Evolutionary conservation across 441 rosid species (phyloP), one percentile per base, ranked within the genome.

Genomic region (Populus hybrid): DNA sequence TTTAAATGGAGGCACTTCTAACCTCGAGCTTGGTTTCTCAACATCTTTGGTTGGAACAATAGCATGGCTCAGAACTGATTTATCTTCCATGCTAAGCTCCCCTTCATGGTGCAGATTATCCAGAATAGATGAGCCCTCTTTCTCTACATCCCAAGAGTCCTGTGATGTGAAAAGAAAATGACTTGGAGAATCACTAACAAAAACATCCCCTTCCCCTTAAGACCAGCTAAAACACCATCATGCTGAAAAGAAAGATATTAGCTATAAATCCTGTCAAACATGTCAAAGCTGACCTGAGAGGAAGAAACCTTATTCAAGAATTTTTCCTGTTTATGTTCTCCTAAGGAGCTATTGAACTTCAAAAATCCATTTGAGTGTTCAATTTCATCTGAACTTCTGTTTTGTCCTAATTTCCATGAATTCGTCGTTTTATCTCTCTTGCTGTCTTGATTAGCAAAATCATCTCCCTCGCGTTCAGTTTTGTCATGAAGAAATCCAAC

Each of bases 341-440:
- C 59, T 14, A 16, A 26, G 69, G 68, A 64, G 59, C 40, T 63
- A 26, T 68, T 33, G 26, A 74, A 9, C 65, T 75, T 73, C 24
- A 21, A 64, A 35, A 75, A 69, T 50, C 69, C 79, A 69, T 33
- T 72, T 63, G 80, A 42, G 73, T 9, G 26, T 35, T 68, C 75
- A 78, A 68, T 76, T 80, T 72, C 73, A 23, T 33, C 68, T 1
- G 68, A 64, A 24, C 31, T 23, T 64, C 16, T 21, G 26, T 64
- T 10, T 21, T 21, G 18, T 64, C 68, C 16, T 28, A 12, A 40
- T 72, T 79, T 80, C 36, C 63, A 50, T 1, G 8, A 64, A 71
- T 79, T 73, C 33, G 23, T 77, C 78, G 68, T 82, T 53, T 82
- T 82, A 83, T 76, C 86, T 50, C 76, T 68, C 10, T 72, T 84